A percentile compares a stretch with the other conserved stretches of the same genome.
phyloP scores from a whole-genome alignment of 2,329 filamentous ascomycete species.

The Zopfia rhizophila region DNA sequence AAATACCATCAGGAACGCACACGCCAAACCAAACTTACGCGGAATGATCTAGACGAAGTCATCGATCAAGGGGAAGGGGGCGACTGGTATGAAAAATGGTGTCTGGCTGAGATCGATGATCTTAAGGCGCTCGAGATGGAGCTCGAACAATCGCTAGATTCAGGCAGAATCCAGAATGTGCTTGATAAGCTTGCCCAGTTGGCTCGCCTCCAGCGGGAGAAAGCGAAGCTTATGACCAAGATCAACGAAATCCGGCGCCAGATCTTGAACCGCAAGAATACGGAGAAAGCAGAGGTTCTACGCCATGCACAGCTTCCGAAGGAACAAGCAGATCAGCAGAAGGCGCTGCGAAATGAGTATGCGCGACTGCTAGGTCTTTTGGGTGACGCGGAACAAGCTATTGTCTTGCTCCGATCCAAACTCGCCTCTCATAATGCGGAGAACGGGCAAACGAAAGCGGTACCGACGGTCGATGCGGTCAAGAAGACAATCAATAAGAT shows the following conservation, averaged over 20 bases:
- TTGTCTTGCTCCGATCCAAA: constrained; percentile 81
- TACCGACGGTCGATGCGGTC: constrained; percentile 91
- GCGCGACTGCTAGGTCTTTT: constrained; percentile 78
- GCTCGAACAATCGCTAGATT: constrained; percentile 72
- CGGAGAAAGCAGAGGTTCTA: constrained; percentile 71
- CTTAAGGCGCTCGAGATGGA: constrained; percentile 71
- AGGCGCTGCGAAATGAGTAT: constrained; percentile 81
- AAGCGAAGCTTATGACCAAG: constrained; percentile 74
- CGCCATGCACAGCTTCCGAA: constrained; percentile 80
- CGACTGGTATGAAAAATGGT: constrained; percentile 72
- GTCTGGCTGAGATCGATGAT: constrained; percentile 78
- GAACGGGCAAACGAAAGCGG: constrained; percentile 55
- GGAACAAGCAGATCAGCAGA: constrained; percentile 85
- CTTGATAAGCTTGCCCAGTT: constrained; percentile 75
- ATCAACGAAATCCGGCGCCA: constrained; percentile 81
- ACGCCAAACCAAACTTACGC: constrained; percentile 65
- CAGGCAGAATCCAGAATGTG: constrained; percentile 74
- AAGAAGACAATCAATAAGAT: constrained; percentile 92
- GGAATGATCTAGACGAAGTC: constrained; percentile 69
- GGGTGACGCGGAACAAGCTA: constrained; percentile 79
- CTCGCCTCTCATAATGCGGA: constrained; percentile 69
- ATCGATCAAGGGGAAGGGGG: constrained; percentile 48
- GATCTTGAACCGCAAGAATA: constrained; percentile 75
- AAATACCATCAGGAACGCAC: constrained; percentile 65
- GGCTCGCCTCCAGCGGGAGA: constrained; percentile 74